Percentiles rank a stretch among this genome's conserved stretches.
phyloP scores from a whole-genome alignment of 192 early-diverging fungal genomes.

The Nowakowskiella sp. region DNA sequence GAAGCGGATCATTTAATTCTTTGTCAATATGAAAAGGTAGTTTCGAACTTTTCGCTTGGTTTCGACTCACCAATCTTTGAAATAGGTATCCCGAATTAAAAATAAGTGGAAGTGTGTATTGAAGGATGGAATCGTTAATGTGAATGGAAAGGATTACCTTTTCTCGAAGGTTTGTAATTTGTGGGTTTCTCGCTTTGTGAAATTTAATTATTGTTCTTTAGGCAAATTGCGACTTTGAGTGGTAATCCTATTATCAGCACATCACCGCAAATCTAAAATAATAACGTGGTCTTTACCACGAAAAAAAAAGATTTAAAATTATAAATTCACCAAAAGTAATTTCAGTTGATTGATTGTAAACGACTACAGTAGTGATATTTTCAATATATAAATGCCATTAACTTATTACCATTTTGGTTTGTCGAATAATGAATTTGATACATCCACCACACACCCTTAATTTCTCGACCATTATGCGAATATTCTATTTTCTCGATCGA shows the following conservation, averaged over 20 bases:
- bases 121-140: slow-evolving; percentile 91
- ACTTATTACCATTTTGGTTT: too few species aligned
- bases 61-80: not conserved
- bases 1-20: slow-evolving; percentile 28
- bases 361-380: too few species aligned
- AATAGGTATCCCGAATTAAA: slow-evolving; percentile 78
- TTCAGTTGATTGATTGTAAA: too few species aligned
- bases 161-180: slow-evolving; percentile 65
- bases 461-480: too few species aligned
- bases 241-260: slow-evolving; percentile 58
- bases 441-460: too few species aligned
- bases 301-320: too few species aligned
- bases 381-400: too few species aligned
- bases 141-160: slow-evolving; percentile 91
- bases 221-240: slow-evolving; percentile 93
- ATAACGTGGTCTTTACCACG: too few species aligned
- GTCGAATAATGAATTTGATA: too few species aligned
- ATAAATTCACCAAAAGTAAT: too few species aligned
- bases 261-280: too few species aligned
- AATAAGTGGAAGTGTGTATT: slow-evolving; percentile 99
- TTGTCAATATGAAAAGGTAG: slow-evolving; percentile 45
- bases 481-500: too few species aligned
- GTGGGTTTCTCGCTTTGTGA: not conserved
- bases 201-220: not conserved
- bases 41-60: not conserved